These are phyloP conservation scores for Neocucurbitaria cava DNA, from an alignment of 2,329 filamentous ascomycete species.

Conservation along the genomic window DNA sequence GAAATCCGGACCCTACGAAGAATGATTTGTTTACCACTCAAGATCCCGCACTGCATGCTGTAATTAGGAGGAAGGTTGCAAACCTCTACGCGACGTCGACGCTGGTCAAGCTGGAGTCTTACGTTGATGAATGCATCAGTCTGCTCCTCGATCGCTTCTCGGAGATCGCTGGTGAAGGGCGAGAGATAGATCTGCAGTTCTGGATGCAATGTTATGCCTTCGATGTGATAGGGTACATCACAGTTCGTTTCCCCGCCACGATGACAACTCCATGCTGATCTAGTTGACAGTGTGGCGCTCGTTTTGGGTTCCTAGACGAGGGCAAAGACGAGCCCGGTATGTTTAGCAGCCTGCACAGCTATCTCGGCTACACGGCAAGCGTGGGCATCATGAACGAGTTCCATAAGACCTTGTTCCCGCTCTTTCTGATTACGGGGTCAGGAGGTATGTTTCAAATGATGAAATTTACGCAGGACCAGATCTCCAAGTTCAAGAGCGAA, in stretches of 20 bases:
- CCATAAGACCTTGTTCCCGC: too few species aligned
- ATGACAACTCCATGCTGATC: too few species aligned
- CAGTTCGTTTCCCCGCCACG: too few species aligned
- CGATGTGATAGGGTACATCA: slow-evolving; percentile 52
- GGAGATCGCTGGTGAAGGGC: slow-evolving; percentile 10
- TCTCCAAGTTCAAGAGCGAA: too few species aligned
- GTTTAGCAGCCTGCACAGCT: slow-evolving; percentile 44
- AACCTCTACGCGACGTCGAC: slow-evolving; percentile 30
- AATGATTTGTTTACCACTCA: slow-evolving; percentile 46
- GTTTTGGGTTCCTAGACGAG: slow-evolving; percentile 49
- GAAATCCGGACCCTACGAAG: slow-evolving; percentile 46
- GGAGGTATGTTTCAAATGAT: too few species aligned
- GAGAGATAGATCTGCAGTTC: slow-evolving; percentile 43
- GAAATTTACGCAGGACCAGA: too few species aligned
- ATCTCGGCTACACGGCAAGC: too few species aligned
- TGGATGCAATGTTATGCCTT: slow-evolving; percentile 53
- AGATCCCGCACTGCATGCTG: slow-evolving; percentile 46
- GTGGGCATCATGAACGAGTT: too few species aligned
- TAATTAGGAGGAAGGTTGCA: slow-evolving; percentile 29
- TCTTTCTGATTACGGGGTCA: too few species aligned
- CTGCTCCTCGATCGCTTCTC: slow-evolving; percentile 6
- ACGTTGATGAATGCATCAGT: slow-evolving; percentile 34
- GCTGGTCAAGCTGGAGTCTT: slow-evolving; percentile 46
- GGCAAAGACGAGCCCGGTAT: slow-evolving; percentile 46
- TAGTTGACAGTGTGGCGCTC: too few species aligned